Evolutionary conservation across 305 asterid species (phyloP).

Genomic region (Solanum hybrid): DNA sequence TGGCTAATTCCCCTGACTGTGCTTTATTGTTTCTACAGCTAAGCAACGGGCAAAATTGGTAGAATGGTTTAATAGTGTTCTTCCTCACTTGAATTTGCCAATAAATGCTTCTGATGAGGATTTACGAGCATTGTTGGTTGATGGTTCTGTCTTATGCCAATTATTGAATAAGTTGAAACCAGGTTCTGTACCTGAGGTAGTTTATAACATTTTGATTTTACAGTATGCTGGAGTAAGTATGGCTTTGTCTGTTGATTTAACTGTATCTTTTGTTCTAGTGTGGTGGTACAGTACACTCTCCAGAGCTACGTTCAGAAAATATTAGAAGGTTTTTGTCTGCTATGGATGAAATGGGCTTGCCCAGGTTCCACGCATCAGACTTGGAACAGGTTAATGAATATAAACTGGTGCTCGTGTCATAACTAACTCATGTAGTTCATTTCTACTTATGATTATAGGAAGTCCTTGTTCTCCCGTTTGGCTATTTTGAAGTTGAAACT

Average conservation of each 20-base stretch:
- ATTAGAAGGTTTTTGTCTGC: conserved; percentile 58
- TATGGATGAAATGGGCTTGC: conserved; percentile 56
- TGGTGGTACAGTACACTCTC: conserved; percentile 25
- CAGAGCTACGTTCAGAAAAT: conserved; percentile 25
- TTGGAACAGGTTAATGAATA: conserved; percentile 47
- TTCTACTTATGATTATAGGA: not conserved
- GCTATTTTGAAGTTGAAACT: not conserved
- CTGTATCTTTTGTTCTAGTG: conserved; percentile 13
- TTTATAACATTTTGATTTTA: not conserved
- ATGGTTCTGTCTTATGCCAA: conserved; percentile 63
- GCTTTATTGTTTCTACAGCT: conserved; percentile 25
- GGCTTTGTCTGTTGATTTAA: not conserved
- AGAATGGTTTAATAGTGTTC: conserved; percentile 62
- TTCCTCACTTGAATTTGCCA: conserved; percentile 49
- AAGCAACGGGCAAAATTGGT: conserved; percentile 50
- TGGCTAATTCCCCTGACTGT: not conserved
- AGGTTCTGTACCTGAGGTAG: conserved; percentile 53
- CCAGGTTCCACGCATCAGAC: conserved; percentile 59
- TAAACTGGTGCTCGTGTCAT: not conserved
- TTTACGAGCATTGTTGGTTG: conserved; percentile 46
- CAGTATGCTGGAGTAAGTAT: not conserved
- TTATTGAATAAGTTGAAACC: conserved; percentile 64
- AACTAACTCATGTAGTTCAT: not conserved
- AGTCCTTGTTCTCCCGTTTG: not conserved
- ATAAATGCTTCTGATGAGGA: conserved; percentile 73